Evolutionary conservation across 331 rosid species (phyloP).

Genomic region (Rosa hybrid): DNA sequence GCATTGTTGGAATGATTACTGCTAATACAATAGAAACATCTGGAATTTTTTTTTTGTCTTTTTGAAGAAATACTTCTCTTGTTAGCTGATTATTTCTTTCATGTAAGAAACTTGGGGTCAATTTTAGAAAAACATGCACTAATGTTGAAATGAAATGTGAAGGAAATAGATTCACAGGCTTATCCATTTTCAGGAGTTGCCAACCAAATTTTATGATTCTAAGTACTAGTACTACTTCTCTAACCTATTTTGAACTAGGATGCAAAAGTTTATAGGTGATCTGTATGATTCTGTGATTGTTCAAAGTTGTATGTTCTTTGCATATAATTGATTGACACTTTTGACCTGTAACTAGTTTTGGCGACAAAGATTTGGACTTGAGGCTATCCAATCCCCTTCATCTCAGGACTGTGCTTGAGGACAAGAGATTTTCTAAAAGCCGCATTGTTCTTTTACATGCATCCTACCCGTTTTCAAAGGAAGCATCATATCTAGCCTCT

Average conservation of each 20-base stretch:
- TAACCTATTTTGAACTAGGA: neutral
- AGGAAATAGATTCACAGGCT: constrained; percentile 2
- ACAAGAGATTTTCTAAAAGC: constrained; percentile 66
- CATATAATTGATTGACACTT: constrained; percentile 15
- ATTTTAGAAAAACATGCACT: neutral
- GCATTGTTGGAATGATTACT: constrained; percentile 13
- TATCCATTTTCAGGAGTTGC: constrained; percentile 23
- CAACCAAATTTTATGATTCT: constrained; percentile 13
- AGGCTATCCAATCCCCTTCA: constrained; percentile 86
- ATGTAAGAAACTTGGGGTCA: neutral
- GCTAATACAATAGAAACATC: constrained; percentile 6
- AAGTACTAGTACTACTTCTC: constrained; percentile 9
- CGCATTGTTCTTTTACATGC: constrained; percentile 83
- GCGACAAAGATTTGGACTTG: constrained; percentile 85
- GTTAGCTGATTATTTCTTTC: neutral
- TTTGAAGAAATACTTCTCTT: neutral
- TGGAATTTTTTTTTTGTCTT: neutral
- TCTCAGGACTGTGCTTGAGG: constrained; percentile 79
- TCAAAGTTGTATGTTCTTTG: constrained; percentile 8
- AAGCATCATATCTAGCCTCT: constrained; percentile 90
- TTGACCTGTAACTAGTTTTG: constrained; percentile 54
- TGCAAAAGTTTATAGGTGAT: neutral
- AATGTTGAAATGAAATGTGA: neutral
- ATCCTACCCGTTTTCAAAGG: constrained; percentile 89
- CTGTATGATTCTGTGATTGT: neutral